Conservation (phyloP, 305 asterid genomes). For the Solanum hybrid region DNA sequence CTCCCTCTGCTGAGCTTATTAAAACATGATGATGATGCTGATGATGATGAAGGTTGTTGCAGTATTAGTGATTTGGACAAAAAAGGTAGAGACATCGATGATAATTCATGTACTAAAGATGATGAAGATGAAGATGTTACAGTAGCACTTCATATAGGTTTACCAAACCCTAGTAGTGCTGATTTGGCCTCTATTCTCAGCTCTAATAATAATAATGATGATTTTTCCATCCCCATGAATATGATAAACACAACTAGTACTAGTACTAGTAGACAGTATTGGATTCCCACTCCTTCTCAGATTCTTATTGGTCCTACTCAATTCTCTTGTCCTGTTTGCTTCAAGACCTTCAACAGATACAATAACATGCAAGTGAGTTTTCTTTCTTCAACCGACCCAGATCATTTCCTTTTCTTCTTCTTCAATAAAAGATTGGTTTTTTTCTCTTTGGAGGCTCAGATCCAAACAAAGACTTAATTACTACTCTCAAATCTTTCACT, state of each 20-base stretch:
- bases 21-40: slow-evolving; percentile 14
- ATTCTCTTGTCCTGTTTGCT: slow-evolving; percentile 88
- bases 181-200: slow-evolving; percentile 51
- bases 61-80: slow-evolving; percentile 10
- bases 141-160: slow-evolving; percentile 78
- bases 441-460: background rate
- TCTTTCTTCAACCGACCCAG: background rate
- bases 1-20: slow-evolving; percentile 64
- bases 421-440: background rate
- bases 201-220: background rate
- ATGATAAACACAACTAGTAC: background rate
- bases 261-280: slow-evolving; percentile 51
- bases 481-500: background rate
- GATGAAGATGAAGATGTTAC: slow-evolving; percentile 30
- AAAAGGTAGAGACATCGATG: slow-evolving; percentile 7
- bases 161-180: slow-evolving; percentile 88
- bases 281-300: slow-evolving; percentile 98
- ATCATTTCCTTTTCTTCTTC: background rate
- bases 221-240: background rate
- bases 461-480: background rate
- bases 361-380: slow-evolving; percentile 87
- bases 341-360: slow-evolving; percentile 88
- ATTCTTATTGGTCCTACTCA: slow-evolving; percentile 94
- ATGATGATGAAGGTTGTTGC: slow-evolving; percentile 12
- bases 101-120: background rate